These are phyloP conservation scores for Margaritispora aquatica DNA, from an alignment of 495 filamentous ascomycete genomes.

Conservation along the genomic window DNA sequence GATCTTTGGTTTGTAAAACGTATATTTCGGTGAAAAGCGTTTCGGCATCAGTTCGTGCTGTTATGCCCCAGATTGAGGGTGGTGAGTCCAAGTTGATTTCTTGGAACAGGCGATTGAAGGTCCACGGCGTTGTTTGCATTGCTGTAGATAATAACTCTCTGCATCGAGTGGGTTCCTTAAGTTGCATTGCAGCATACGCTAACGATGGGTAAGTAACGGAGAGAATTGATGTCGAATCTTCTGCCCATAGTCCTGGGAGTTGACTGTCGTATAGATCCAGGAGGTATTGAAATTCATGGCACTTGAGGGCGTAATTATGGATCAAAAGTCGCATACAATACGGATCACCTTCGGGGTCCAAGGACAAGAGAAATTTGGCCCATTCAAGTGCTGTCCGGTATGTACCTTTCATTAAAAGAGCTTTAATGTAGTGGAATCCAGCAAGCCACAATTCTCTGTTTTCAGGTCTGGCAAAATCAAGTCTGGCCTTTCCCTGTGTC, in stretches of 20 bases:
- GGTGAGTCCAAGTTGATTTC: slow-evolving; percentile 71
- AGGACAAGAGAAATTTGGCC: slow-evolving; percentile 72
- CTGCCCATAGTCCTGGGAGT: slow-evolving; percentile 40
- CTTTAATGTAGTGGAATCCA: slow-evolving; percentile 79
- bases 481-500: slow-evolving; percentile 68
- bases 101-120: slow-evolving; percentile 69
- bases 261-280: slow-evolving; percentile 54
- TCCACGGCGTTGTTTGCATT: slow-evolving; percentile 73
- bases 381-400: slow-evolving; percentile 91
- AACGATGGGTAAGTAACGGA: slow-evolving; percentile 66
- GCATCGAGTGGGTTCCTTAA: slow-evolving; percentile 57
- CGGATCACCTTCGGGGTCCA: slow-evolving; percentile 71
- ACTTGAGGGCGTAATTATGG: slow-evolving; percentile 77
- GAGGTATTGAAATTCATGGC: slow-evolving; percentile 68
- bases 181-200: slow-evolving; percentile 64
- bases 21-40: slow-evolving; percentile 74
- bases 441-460: slow-evolving; percentile 92
- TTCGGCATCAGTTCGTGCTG: slow-evolving; percentile 61
- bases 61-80: slow-evolving; percentile 71
- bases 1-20: slow-evolving; percentile 69
- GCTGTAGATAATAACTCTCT: slow-evolving; percentile 54
- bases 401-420: slow-evolving; percentile 82
- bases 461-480: slow-evolving; percentile 73
- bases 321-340: slow-evolving; percentile 73
- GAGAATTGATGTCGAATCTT: slow-evolving; percentile 36